Percentiles rank a stretch among this genome's conserved stretches.
These are phyloP conservation scores for Psilocybe subaeruginosa DNA, from an alignment of 768 basidiomycete species.

Conservation along the genomic window DNA sequence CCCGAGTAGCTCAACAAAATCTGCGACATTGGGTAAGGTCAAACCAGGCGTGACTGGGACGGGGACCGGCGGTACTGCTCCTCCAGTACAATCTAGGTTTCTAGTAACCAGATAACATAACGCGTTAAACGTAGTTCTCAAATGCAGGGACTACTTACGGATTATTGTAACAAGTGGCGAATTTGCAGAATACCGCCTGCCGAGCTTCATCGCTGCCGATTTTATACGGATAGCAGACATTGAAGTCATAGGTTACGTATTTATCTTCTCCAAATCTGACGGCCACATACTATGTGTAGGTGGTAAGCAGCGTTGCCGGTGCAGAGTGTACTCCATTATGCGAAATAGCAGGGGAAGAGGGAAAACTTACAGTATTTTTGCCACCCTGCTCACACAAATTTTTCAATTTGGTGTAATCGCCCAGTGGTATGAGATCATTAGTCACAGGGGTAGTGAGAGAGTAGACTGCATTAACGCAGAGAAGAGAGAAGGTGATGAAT, in stretches of 20 bases:
- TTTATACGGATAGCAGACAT: slow-evolving; percentile 7
- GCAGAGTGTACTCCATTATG: no score
- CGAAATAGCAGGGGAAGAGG: no score
- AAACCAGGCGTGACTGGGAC: slow-evolving; percentile 16
- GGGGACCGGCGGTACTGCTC: slow-evolving; percentile 26
- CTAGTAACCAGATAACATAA: slow-evolving; percentile 9
- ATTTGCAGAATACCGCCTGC: slow-evolving; percentile 26
- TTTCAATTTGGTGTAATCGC: no score
- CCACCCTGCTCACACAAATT: no score
- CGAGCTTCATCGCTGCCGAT: slow-evolving; percentile 6
- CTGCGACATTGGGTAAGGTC: slow-evolving; percentile 23
- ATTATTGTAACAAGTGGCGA: slow-evolving; percentile 22
- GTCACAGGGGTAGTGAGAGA: no score
- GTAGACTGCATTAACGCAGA: no score
- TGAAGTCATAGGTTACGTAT: slow-evolving; percentile 16
- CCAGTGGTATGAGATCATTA: no score
- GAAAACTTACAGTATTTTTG: no score
- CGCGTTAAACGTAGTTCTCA: background rate
- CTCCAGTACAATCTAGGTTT: slow-evolving; percentile 30
- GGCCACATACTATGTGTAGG: slow-evolving; percentile 18
- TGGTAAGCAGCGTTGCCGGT: no score
- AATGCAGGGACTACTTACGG: slow-evolving; percentile 15
- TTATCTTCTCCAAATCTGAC: slow-evolving; percentile 17
- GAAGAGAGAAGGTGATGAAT: no score
- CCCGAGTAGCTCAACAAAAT: slow-evolving; percentile 23